These are phyloP conservation scores for Naganishia vaughanmartiniae DNA, from an alignment of 768 basidiomycete species.

Conservation along the genomic window DNA sequence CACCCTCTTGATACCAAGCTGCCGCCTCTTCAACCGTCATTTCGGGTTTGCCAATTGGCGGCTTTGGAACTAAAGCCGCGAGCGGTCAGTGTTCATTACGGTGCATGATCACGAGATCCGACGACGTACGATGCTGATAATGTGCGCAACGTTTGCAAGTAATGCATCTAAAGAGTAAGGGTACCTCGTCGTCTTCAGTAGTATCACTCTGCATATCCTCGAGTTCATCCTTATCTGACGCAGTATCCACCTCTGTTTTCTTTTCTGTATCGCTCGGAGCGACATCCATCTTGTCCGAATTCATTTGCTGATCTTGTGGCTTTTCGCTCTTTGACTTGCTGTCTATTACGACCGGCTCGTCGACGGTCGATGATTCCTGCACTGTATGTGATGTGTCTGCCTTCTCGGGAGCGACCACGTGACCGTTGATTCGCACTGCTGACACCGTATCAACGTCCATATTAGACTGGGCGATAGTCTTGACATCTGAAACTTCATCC, in stretches of 20 bases:
- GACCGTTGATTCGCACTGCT: background rate
- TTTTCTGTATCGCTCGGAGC: background rate
- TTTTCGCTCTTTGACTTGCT: background rate
- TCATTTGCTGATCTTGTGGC: background rate
- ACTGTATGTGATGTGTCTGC: background rate
- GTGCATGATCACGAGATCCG: background rate
- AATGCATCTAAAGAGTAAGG: constrained; percentile 72
- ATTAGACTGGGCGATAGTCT: no score
- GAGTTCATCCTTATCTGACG: constrained; percentile 9
- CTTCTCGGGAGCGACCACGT: background rate
- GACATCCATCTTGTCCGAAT: background rate
- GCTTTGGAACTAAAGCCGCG: constrained; percentile 51
- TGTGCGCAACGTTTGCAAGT: constrained; percentile 80
- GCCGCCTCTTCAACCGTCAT: constrained; percentile 52
- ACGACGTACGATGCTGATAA: constrained; percentile 62
- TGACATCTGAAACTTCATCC: background rate
- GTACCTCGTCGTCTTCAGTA: constrained; percentile 26
- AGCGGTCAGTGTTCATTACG: background rate
- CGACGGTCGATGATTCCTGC: background rate
- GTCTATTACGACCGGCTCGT: background rate
- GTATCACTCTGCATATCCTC: constrained; percentile 27
- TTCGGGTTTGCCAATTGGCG: constrained; percentile 54
- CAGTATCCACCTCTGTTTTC: background rate
- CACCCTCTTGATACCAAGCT: constrained; percentile 64
- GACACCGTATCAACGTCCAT: background rate